Conservation (phyloP, 2,329 filamentous ascomycete species). For the Myriosclerotinia scirpicola region DNA sequence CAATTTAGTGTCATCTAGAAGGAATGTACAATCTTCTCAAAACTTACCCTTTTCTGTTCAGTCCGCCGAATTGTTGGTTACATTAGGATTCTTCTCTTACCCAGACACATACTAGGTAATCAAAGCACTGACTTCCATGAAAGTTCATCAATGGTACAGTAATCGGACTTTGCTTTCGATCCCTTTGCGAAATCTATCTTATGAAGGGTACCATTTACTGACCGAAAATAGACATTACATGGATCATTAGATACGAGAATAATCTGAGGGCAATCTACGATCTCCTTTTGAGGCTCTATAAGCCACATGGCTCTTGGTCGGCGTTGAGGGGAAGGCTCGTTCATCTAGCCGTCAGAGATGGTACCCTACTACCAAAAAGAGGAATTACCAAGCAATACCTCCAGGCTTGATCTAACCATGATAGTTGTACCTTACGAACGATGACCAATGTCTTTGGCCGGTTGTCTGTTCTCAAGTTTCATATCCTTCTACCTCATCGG, state of each 20-base stretch:
- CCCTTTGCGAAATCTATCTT: background rate
- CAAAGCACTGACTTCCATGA: conserved; percentile 5
- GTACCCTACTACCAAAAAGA: background rate
- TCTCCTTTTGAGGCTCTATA: background rate
- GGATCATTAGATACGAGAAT: conserved; percentile 3
- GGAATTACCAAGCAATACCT: background rate
- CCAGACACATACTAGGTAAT: background rate
- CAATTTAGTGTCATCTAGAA: conserved; percentile 14
- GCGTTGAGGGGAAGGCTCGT: background rate
- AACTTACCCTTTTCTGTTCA: conserved; percentile 6
- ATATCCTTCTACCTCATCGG: conserved; percentile 7
- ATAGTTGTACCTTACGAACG: conserved; percentile 5
- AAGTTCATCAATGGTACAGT: background rate
- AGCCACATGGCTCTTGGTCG: background rate
- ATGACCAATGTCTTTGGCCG: background rate
- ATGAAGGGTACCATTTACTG: background rate
- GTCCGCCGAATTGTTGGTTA: background rate
- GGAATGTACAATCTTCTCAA: conserved; percentile 10
- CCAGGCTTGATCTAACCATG: conserved; percentile 11
- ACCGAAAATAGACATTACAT: background rate
- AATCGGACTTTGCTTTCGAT: conserved; percentile 1
- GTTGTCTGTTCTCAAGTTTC: conserved; percentile 21
- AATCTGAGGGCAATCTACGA: background rate
- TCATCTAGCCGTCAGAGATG: conserved; percentile 5
- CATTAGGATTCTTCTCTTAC: conserved; percentile 8